Conservation (phyloP, 78 protist genomes). For the Pigoraptor vietnamica region DNA sequence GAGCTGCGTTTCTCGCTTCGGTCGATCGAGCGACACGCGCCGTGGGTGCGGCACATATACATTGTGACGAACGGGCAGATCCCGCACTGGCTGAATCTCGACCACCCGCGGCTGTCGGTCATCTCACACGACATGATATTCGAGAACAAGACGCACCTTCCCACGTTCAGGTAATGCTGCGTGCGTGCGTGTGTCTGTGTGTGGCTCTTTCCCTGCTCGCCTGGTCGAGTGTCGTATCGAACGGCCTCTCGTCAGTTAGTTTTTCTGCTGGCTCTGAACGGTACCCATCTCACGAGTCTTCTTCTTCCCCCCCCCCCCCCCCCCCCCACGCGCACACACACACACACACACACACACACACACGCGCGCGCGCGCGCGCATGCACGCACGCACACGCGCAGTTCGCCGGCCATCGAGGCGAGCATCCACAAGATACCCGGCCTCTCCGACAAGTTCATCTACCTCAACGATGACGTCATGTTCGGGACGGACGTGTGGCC, state of each 20-base stretch:
- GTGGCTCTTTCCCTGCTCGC: too few relatives aligned
- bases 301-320: too few relatives aligned
- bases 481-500: conserved; percentile 81
- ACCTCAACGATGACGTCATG: conserved; percentile 93
- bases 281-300: too few relatives aligned
- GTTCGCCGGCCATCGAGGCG: conserved; percentile 92
- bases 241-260: too few relatives aligned
- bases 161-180: conserved; percentile 62
- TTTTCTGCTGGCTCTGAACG: too few relatives aligned
- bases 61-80: conserved; percentile 94
- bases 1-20: conserved; percentile 90
- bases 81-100: conserved; percentile 87
- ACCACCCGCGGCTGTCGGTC: conserved; percentile 63
- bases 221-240: too few relatives aligned
- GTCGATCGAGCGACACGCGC: conserved; percentile 79
- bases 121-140: conserved; percentile 77
- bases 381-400: neutral
- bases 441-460: conserved; percentile 79
- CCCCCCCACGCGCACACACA: too few relatives aligned
- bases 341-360: too few relatives aligned
- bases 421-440: conserved; percentile 91
- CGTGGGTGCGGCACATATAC: conserved; percentile 86
- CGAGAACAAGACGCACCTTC: conserved; percentile 74
- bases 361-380: too few relatives aligned
- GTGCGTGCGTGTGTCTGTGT: neutral